Evolutionary conservation across 371 early-diverging fungal genomes (phyloP).

Genomic region (Mucor circinelloides): DNA sequence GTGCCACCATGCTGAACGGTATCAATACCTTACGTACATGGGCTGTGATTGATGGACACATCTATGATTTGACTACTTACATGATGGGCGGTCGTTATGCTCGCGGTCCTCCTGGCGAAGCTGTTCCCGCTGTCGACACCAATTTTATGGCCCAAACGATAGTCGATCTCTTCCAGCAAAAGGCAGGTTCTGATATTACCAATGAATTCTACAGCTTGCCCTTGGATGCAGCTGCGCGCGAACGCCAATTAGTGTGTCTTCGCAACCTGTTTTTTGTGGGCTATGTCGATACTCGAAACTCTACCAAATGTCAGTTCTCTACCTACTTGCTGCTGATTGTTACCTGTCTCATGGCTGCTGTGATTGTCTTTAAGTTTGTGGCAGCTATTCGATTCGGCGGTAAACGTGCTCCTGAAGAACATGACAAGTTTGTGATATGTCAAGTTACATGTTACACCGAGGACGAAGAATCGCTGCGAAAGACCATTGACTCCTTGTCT

Average conservation of each 20-base stretch:
- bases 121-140: constrained; percentile 50
- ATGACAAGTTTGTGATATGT: constrained; percentile 89
- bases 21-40: constrained; percentile 44
- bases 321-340: constrained; percentile 82
- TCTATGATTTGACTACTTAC: constrained; percentile 68
- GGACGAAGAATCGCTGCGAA: constrained; percentile 88
- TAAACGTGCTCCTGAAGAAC: constrained; percentile 81
- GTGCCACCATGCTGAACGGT: constrained; percentile 29
- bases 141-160: constrained; percentile 56
- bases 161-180: constrained; percentile 63
- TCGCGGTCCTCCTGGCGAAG: constrained; percentile 38
- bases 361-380: constrained; percentile 90
- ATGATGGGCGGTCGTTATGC: constrained; percentile 45
- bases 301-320: constrained; percentile 83
- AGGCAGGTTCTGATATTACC: constrained; percentile 70
- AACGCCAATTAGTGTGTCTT: constrained; percentile 66
- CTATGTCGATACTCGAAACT: constrained; percentile 81
- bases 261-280: constrained; percentile 88
- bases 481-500: constrained; percentile 92
- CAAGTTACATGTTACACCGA: constrained; percentile 97
- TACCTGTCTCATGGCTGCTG: constrained; percentile 77
- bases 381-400: constrained; percentile 88
- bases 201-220: constrained; percentile 52
- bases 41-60: constrained; percentile 60
- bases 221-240: constrained; percentile 28